phyloP scores from a whole-genome alignment of 495 filamentous ascomycete species.

The Parachaetomium inaequale region DNA sequence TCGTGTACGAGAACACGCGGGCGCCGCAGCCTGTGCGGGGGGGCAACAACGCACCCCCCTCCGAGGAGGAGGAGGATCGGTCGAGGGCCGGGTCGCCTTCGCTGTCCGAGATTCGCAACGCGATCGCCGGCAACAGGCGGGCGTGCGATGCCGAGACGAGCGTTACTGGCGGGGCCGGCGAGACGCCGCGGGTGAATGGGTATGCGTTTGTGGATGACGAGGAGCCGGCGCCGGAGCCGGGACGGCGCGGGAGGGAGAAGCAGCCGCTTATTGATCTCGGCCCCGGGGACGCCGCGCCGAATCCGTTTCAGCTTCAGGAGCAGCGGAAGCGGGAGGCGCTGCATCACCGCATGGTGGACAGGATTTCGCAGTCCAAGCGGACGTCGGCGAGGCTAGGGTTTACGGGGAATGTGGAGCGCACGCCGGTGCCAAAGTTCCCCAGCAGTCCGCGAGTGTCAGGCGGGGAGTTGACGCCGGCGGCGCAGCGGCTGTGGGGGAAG shows the following conservation, averaged over 20 bases:
- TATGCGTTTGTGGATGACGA: conserved; percentile 94
- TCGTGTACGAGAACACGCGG: conserved; percentile 81
- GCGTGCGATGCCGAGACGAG: conserved; percentile 63
- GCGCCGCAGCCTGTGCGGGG: conserved; percentile 47
- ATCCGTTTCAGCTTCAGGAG: conserved; percentile 79
- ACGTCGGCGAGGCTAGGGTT: conserved; percentile 44
- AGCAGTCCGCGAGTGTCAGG: conserved; percentile 66
- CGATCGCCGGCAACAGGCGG: conserved; percentile 72
- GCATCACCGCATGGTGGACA: conserved; percentile 88
- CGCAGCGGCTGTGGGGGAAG: conserved; percentile 67
- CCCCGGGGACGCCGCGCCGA: conserved; percentile 58
- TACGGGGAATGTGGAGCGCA: conserved; percentile 55
- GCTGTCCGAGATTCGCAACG: conserved; percentile 78
- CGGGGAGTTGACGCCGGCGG: conserved; percentile 68
- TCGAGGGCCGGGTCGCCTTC: conserved; percentile 68
- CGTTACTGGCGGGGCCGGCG: conserved; percentile 54
- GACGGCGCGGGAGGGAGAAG: conserved; percentile 10
- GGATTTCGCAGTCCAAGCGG: conserved; percentile 69
- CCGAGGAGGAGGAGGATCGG: conserved; percentile 9
- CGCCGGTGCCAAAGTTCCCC: conserved; percentile 66
- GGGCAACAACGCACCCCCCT: conserved; percentile 9
- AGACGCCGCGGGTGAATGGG: conserved; percentile 86
- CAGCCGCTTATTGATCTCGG: conserved; percentile 49
- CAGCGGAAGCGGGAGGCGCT: conserved; percentile 75
- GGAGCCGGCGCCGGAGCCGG: conserved; percentile 40